A percentile compares a stretch with the other conserved stretches of the same genome.
phyloP scores from a whole-genome alignment of 805 yeast genomes.

The Kockiozyma suomiensis region DNA sequence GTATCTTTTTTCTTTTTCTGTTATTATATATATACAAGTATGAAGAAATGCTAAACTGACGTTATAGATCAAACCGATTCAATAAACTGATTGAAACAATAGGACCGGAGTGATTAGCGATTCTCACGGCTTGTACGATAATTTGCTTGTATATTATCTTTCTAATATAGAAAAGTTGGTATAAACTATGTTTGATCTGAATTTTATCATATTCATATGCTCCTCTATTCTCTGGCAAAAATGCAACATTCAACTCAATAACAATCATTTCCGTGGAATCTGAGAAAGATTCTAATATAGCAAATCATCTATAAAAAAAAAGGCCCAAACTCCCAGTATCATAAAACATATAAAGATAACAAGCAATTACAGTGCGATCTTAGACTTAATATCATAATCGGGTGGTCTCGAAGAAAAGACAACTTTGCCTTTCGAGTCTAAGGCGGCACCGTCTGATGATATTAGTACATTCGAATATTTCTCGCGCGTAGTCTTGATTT shows the following conservation, averaged over 20 bases:
- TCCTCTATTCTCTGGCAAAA: background rate
- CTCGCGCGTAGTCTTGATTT: slow-evolving; percentile 38
- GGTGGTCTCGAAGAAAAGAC: slow-evolving; percentile 37
- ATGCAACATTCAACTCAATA: background rate
- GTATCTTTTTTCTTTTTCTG: slow-evolving; percentile 29
- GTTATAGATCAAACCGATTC: slow-evolving; percentile 20
- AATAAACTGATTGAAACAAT: slow-evolving; percentile 2
- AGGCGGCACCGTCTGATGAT: slow-evolving; percentile 39
- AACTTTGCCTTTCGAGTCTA: slow-evolving; percentile 36
- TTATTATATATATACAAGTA: background rate
- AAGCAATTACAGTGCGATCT: slow-evolving; percentile 32
- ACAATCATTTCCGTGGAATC: background rate
- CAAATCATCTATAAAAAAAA: background rate
- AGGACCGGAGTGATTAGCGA: background rate
- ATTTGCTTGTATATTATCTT: background rate
- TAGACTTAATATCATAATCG: slow-evolving; percentile 35
- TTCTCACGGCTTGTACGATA: slow-evolving; percentile 4
- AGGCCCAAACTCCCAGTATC: background rate
- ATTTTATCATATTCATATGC: background rate
- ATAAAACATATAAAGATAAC: background rate
- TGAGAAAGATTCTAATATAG: background rate
- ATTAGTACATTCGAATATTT: slow-evolving; percentile 37
- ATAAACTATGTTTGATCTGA: no score
- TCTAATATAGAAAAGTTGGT: background rate
- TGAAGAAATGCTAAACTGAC: background rate